Percentiles rank a stretch among this genome's conserved stretches.
Evolutionary conservation across 495 filamentous ascomycete genomes (phyloP).

Genomic region (Podospora didyma): DNA sequence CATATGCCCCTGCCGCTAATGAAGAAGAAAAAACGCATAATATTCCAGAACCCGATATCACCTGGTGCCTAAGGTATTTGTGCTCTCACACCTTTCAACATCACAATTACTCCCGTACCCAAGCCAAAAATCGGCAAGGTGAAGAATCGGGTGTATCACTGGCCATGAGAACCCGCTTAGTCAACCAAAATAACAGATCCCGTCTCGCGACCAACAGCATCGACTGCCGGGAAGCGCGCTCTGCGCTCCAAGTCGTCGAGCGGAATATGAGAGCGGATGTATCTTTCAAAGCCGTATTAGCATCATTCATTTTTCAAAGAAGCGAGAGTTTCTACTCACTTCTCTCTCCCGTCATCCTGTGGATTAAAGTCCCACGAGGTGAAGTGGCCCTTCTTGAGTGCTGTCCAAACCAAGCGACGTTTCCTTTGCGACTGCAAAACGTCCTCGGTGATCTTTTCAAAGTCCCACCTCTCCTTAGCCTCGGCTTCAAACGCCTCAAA

Average conservation of each 20-base stretch:
- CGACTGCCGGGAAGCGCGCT: conserved; percentile 62
- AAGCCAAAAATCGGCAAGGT: too few species aligned
- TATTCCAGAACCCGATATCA: too few species aligned
- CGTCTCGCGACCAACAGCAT: conserved; percentile 50
- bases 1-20: too few species aligned
- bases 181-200: conserved; percentile 29
- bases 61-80: too few species aligned
- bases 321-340: conserved; percentile 50
- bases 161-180: conserved; percentile 45
- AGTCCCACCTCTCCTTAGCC: conserved; percentile 66
- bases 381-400: conserved; percentile 65
- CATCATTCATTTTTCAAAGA: not conserved
- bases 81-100: too few species aligned
- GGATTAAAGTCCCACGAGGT: conserved; percentile 78
- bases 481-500: conserved; percentile 62
- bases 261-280: conserved; percentile 64
- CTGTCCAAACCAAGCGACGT: conserved; percentile 67
- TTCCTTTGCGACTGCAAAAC: conserved; percentile 69
- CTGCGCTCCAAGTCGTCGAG: conserved; percentile 65
- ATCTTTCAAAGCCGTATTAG: conserved; percentile 31
- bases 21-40: too few species aligned
- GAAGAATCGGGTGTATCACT: conserved; percentile 21
- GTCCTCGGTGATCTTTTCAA: conserved; percentile 62
- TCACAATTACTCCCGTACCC: too few species aligned
- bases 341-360: conserved; percentile 62